A percentile compares a stretch with the other conserved stretches of the same genome.
Conservation (phyloP, 192 early-diverging fungal genomes). For the Backusella morwellensis region DNA sequence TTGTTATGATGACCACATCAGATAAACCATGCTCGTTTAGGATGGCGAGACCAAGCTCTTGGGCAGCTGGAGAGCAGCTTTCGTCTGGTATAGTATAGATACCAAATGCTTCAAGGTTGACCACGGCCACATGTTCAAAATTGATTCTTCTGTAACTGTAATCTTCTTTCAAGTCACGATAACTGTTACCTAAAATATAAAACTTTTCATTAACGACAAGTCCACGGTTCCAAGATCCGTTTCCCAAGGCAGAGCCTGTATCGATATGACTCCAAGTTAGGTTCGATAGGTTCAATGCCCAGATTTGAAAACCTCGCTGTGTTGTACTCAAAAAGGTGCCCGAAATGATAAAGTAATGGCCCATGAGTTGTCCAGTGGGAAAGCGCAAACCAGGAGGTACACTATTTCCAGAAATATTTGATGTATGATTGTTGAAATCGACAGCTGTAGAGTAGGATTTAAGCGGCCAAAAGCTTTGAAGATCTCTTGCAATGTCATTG, state of each 20-base stretch:
- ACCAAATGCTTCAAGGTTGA: constrained; percentile 74
- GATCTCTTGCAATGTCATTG: constrained; percentile 67
- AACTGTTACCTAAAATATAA: constrained; percentile 69
- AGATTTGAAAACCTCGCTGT: constrained; percentile 66
- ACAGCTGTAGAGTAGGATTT: constrained; percentile 24
- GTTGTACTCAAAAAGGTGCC: constrained; percentile 72
- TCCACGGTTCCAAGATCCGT: constrained; percentile 80
- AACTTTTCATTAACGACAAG: constrained; percentile 61
- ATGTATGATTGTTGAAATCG: constrained; percentile 64
- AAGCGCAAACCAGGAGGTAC: constrained; percentile 77
- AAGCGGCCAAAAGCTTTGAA: constrained; percentile 67
- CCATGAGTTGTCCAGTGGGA: constrained; percentile 69
- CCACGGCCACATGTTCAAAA: constrained; percentile 68
- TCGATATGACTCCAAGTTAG: constrained; percentile 64
- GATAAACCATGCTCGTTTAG: constrained; percentile 53
- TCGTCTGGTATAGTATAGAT: constrained; percentile 50
- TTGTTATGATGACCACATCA: constrained; percentile 53
- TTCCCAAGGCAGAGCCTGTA: constrained; percentile 62
- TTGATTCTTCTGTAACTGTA: constrained; percentile 77
- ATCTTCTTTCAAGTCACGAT: constrained; percentile 70
- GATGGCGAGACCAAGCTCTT: constrained; percentile 55
- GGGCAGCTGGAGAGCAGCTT: constrained; percentile 46
- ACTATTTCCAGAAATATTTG: constrained; percentile 52
- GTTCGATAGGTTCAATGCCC: constrained; percentile 62
- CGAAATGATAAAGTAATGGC: constrained; percentile 64